Evolutionary conservation across 345 rosid genomes (phyloP), one percentile per base, ranked within the genome.

Genomic region (Euphorbia lathyris): DNA sequence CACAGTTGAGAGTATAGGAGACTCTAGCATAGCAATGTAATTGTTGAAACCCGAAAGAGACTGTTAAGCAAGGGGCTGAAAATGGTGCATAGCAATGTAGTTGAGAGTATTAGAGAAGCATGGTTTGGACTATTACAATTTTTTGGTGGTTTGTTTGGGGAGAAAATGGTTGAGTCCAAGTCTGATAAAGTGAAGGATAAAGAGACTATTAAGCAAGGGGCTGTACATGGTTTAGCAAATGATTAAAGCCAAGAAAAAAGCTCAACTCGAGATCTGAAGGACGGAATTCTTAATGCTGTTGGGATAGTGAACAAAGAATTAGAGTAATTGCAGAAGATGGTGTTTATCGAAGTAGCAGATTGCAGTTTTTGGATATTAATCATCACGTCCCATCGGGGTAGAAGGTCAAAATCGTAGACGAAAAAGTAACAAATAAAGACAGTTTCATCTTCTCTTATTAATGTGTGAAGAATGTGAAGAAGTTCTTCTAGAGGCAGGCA

Each of bases 321-420:
- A 50, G 68, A 58, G 20, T 70, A 50, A 55, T 29, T 68, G 64
- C 76, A 50, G 62, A 72, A 53, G 66, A 66, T 64, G 79, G n/a
- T n/a, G n/a, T n/a, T n/a, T n/a, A n/a, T n/a, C n/a, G n/a, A n/a
- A n/a, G n/a, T n/a, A n/a, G n/a, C n/a, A n/a, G n/a, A n/a, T n/a
- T n/a, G n/a, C n/a, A n/a, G n/a, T n/a, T n/a, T n/a, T n/a, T n/a
- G n/a, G n/a, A n/a, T n/a, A n/a, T n/a, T n/a, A n/a, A n/a, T n/a
- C n/a, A n/a, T n/a, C n/a, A n/a, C n/a, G n/a, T n/a, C n/a, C 66
- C 69, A 70, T 57, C 76, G 42, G 43, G 65, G 66, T 57, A 75
- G 76, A 68, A 63, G 76, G 25, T 69, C 75, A 75, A 86, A 85
- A 12, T 85, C 87, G 69, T n/a, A n/a, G n/a, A n/a, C n/a, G n/a